Percentiles rank a stretch among this genome's conserved stretches.
phyloP scores from a whole-genome alignment of 805 yeast genomes.

The Myxozyma mucilagina region DNA sequence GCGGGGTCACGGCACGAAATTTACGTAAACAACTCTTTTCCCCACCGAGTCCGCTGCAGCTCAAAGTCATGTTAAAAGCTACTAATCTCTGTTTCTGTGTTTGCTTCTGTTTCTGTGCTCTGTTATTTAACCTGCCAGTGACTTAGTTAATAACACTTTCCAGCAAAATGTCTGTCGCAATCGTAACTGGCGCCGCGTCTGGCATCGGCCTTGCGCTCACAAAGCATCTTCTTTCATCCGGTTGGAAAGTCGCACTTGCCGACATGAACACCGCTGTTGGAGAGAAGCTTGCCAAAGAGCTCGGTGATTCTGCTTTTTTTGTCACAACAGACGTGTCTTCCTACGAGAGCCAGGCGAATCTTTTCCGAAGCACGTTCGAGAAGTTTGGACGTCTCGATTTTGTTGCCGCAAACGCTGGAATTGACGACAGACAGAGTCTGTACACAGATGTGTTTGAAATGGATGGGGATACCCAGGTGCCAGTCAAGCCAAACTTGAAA shows the following conservation, averaged over 20 bases:
- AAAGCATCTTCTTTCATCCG: constrained; percentile 1
- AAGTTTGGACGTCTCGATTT: constrained; percentile 12
- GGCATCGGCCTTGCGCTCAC: constrained; percentile 23
- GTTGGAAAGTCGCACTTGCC: constrained; percentile 14
- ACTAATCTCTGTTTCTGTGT: not conserved
- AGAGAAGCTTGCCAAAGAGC: not conserved
- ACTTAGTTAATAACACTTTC: no score
- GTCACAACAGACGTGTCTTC: constrained; percentile 13
- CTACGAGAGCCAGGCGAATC: constrained; percentile 10
- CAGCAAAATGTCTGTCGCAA: constrained; percentile 9
- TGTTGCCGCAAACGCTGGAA: constrained; percentile 21
- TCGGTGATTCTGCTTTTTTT: not conserved
- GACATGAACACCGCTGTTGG: constrained; percentile 2
- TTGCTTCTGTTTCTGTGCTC: no score
- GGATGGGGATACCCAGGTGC: constrained; percentile 4
- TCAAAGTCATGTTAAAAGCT: not conserved
- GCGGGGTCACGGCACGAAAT: not conserved
- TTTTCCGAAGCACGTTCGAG: constrained; percentile 10
- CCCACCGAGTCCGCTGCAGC: not conserved
- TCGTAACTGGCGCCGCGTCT: constrained; percentile 24
- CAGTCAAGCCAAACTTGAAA: constrained; percentile 8
- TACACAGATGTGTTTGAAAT: constrained; percentile 1
- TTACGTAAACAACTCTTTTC: not conserved
- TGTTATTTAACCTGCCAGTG: no score
- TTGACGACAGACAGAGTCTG: constrained; percentile 5